Evolutionary conservation across 306 rosid genomes (phyloP).

Genomic region (Cicer yamashitae): DNA sequence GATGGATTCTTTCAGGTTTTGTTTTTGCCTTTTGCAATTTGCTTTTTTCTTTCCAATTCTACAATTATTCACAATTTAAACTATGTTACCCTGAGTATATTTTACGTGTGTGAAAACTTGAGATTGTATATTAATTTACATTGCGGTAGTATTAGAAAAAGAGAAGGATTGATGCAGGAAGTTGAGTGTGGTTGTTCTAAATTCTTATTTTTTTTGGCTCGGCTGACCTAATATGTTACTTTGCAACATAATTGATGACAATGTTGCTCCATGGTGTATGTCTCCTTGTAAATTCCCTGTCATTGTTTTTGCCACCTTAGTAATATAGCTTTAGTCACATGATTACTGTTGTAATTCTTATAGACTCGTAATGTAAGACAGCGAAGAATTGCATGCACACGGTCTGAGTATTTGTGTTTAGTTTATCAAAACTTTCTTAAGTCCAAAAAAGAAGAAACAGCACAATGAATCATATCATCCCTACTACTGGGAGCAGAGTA

Average conservation of each 20-base stretch:
- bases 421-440: constrained; percentile 16
- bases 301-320: constrained; percentile 15
- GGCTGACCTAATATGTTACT: constrained; percentile 2
- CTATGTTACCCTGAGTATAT: constrained; percentile 3
- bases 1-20: constrained; percentile 19
- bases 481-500: constrained; percentile 6
- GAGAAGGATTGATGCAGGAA: constrained; percentile 13
- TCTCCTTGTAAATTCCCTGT: background rate
- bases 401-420: constrained; percentile 11
- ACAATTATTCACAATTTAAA: background rate
- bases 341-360: background rate
- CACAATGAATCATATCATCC: background rate
- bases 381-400: background rate
- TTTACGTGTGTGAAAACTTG: constrained; percentile 11
- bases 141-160: background rate
- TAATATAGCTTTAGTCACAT: constrained; percentile 1
- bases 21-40: constrained; percentile 10
- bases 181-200: background rate
- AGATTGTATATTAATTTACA: background rate
- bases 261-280: constrained; percentile 2
- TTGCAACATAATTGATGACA: constrained; percentile 28
- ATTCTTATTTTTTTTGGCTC: constrained; percentile 7
- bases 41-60: background rate
- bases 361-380: background rate
- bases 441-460: background rate